Base-by-base conservation (phyloP, 164 flowering plant species). In the Vitis cinerea region DNA sequence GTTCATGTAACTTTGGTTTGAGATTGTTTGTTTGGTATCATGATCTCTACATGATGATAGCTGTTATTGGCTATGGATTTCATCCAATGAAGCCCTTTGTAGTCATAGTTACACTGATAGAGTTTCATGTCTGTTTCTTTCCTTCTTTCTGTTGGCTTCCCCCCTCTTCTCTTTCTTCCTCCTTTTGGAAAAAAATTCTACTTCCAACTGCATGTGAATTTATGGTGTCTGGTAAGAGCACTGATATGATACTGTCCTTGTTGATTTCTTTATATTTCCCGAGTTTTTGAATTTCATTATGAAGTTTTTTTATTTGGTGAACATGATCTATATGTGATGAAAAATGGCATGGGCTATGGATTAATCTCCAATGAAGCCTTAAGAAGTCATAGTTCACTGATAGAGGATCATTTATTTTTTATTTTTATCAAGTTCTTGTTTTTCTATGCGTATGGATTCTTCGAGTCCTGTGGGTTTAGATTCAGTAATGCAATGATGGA, bases 61-160 rank as follows among this genome's bases (percentile, higher is more conserved):
- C 47, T 63, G 4, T 73, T 0, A 49, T 23, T 1, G 68, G 78
- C 75, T 65, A 73, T 63, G 75, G 80, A 71, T 56, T 31, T 56
- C 16, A 13, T 80, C 78, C 78, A 61, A 61, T 80, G 76, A 77
- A 55, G 78, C 80, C 56, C 55, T 53, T 63, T 61, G 15, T 59
- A 57, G 82, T 79, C 82, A 73, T 76, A 79, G 82, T 77, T 80
- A 74, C 78, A 65, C 78, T 80, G 83, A 76, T 77, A 52, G 78
- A 59, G 74, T 7, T 49, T 54, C 52, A 48, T 64, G 65, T 59
- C 23, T 71, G 9, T 27, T 59, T 50, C 23, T 19, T 10, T 17
- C 44, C 58, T 19, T 67, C 6, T 15, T 17, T 57, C 9, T 9
- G n/a, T 57, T 57, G 9, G 9, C n/a, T 23, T 57, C 23, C 15